Conservation (phyloP, 129 eudicot species). For the Flaveria linearis region DNA sequence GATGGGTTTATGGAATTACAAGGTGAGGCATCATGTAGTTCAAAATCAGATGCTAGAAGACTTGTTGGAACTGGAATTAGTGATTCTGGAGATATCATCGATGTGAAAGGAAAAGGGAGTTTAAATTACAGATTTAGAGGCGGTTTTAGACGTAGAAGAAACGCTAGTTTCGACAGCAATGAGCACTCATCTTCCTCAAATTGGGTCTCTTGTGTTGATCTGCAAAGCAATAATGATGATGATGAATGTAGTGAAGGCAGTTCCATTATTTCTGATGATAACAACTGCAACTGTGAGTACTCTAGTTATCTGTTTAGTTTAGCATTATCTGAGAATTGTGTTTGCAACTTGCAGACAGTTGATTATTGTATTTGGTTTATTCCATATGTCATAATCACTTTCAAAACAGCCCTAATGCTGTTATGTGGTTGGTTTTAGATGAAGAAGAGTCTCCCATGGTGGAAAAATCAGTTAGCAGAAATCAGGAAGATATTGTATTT, state of each 20-base stretch:
- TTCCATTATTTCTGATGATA: slow-evolving; percentile 24
- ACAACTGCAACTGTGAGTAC: slow-evolving; percentile 45
- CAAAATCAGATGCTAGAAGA: slow-evolving; percentile 48
- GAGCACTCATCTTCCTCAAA: slow-evolving; percentile 42
- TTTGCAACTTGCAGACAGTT: no score
- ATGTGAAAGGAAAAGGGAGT: slow-evolving; percentile 73
- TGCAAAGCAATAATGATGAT: slow-evolving; percentile 23
- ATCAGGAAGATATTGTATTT: slow-evolving; percentile 17
- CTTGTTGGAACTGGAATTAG: slow-evolving; percentile 22
- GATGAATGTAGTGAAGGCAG: slow-evolving; percentile 15
- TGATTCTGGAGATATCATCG: slow-evolving; percentile 31
- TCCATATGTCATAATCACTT: no score
- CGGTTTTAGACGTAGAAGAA: slow-evolving; percentile 52
- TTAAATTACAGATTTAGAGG: slow-evolving; percentile 43
- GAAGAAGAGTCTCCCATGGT: slow-evolving; percentile 36
- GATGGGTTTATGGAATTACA: slow-evolving; percentile 45
- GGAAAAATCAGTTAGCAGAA: slow-evolving; percentile 30
- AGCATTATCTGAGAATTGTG: neutral
- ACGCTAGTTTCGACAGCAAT: slow-evolving; percentile 34
- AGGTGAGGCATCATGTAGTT: slow-evolving; percentile 73
- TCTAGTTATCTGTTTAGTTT: neutral
- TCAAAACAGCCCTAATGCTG: neutral
- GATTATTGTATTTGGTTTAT: neutral
- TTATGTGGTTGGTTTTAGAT: slow-evolving; percentile 37
- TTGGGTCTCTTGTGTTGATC: slow-evolving; percentile 37